Evolutionary conservation across 1,284 basidiomycete species (phyloP), one percentile per base, ranked within the genome.

Genomic region (Anthracocystis panici-leucophaei): DNA sequence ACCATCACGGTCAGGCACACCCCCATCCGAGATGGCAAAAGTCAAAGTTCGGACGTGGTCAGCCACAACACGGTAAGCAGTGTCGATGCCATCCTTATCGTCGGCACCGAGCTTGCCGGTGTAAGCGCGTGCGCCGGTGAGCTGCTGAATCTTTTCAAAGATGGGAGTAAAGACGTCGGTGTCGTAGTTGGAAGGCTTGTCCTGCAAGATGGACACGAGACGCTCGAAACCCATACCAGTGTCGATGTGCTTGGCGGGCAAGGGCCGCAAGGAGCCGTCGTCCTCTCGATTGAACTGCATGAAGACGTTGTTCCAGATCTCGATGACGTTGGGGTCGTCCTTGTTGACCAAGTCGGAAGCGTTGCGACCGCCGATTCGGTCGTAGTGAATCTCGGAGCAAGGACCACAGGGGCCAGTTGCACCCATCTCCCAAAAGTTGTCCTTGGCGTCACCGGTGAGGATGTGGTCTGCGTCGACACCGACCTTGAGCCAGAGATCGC

Each of bases 391-490:
- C 87, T 99, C 96, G 82, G 94, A 94, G 88, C 95, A 99, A 44
- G 96, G 97, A 20, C 96, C 96, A 81, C 96, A 99, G 11, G 96
- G 96, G 10, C 96, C 96, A 29, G 95, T 97, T 3, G 94, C 91
- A 72, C 96, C 96, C 96, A 99, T 99, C 87, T 99, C 95, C 96
- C 96, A 99, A 86, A 99, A 99, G 87, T 99, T 99, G 87, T 98
- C 95, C 86, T 97, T 97, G 8, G 94, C 93, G 83, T 93, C 93
- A 55, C 95, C 95, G 14, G 95, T 93, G 61, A 99, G 88, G 77
- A 99, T 92, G 84, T 97, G 95, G 80, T 92, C 91, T 74, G 95
- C 93, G 0, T 91, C 85, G 38, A 98, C 91, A 60, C 97, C 97
- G 65, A 93, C 90, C 38, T 91, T 90, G 25, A 92, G 86, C 96